Base-by-base conservation (phyloP, 2,329 filamentous ascomycete genomes). In the Colletotrichum brevisporum region DNA sequence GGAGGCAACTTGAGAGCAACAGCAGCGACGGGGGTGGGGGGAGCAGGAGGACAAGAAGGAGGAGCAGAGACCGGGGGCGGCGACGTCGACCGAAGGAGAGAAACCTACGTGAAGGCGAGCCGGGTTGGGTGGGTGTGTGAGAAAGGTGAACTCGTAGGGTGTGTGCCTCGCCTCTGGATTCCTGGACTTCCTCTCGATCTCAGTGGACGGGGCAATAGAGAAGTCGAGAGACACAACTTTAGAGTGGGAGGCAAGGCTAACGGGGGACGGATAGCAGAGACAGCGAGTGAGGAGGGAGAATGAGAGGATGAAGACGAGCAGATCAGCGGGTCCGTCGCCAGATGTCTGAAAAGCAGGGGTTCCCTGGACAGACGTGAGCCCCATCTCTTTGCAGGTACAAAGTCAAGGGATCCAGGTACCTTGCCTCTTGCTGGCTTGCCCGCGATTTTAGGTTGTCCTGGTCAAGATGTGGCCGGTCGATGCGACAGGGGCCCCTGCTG, bases 381-480 rank as follows among this genome's bases (percentile, higher is more conserved):
- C 50, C 56, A 68, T 63, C 41, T 63, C 45, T 58, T 58, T 58
- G 56, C 67, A 70, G 63, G 67, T 53, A 63, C 67, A 62, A 36
- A 67, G 61, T 31, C 61, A 27, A 60, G 50, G 61, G 55, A 39
- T 50, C 61, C 51, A 55, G 61, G 63, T 67, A 67, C 67, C 63
- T 67, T 67, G 63, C 53, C 41, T 60, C 52, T 58, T 47, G 47
- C 63, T 70, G 56, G 47, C 63, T 53, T 54, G 67, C 43, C 67
- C 67, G 48, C 57, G 67, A 70, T 70, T 70, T 70, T 70, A 70
- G 57, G 67, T 70, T 67, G 67, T 63, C 67, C 45, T 66, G 56
- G 56, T 67, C 58, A 57, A 62, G 67, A 67, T 67, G 52, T 68
- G 63, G 63, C 47, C 58, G 31, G 67, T 57, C 63, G 47, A 70